Base-by-base conservation (phyloP, 495 filamentous ascomycete species). In the Penicillium canariense region DNA sequence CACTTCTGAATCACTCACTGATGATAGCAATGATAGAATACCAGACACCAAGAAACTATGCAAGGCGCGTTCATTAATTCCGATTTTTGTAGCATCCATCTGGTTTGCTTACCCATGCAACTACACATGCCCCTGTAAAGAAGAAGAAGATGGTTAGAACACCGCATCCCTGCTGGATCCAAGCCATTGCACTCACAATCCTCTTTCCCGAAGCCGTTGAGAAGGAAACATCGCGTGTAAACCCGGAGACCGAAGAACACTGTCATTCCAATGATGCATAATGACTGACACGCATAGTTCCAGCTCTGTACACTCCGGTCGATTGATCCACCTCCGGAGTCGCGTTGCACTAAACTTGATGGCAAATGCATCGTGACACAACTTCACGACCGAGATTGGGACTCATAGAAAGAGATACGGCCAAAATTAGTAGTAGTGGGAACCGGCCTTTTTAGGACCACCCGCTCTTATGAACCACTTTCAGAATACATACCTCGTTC, bases 11-110 rank as follows among this genome's bases (percentile, higher is more conserved):
- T n/a, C 20, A 47, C 62, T 32, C 56, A 66, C 66, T 67, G 32
- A 66, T 51, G 28, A 69, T 27, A 0, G 64, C 61, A 47, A 67
- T 63, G 11, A 62, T 40, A n/a, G 64, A 69, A 47, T 69, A 65
- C 20, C 50, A 52, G 26, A 58, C 36, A 1, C 67, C 67, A 2
- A 67, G 60, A 11, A 68, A 52, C 64, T 62, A 32, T 39, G 34
- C 51, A 2, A n/a, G n/a, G n/a, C n/a, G n/a, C n/a, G n/a, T n/a
- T n/a, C n/a, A n/a, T n/a, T n/a, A n/a, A n/a, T n/a, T n/a, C n/a
- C n/a, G n/a, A n/a, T n/a, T n/a, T n/a, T n/a, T n/a, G n/a, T n/a
- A n/a, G n/a, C n/a, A n/a, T n/a, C n/a, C n/a, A n/a, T n/a, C n/a
- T n/a, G n/a, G n/a, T n/a, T n/a, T n/a, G n/a, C n/a, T n/a, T n/a